Percentiles rank a stretch among this genome's conserved stretches.
Conservation (phyloP, 176 grass and related monocot genomes). For the Oropetium thomaeum region DNA sequence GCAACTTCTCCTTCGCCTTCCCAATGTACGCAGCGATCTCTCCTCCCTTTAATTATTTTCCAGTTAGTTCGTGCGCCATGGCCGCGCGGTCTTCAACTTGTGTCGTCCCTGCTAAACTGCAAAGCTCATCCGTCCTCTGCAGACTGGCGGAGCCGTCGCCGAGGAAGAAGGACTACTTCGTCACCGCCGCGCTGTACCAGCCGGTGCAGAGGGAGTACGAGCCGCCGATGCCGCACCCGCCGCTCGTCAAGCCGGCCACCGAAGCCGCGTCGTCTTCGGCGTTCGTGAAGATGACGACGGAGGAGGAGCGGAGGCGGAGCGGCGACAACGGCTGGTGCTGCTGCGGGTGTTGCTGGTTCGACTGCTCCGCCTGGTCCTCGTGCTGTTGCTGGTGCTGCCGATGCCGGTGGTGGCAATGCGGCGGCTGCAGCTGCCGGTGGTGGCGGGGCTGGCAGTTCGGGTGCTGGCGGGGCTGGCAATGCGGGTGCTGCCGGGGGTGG, state of each 20-base stretch:
- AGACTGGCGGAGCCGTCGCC: constrained; percentile 42
- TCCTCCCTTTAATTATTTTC: background rate
- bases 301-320: constrained; percentile 33
- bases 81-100: background rate
- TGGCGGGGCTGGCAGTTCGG: too few relatives aligned
- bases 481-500: constrained; percentile 21
- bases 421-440: too few relatives aligned
- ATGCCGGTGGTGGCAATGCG: constrained; percentile 10
- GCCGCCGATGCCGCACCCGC: background rate
- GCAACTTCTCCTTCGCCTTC: constrained; percentile 77
- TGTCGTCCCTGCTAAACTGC: background rate
- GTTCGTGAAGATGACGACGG: constrained; percentile 52
- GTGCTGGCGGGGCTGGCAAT: too few relatives aligned
- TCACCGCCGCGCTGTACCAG: constrained; percentile 12
- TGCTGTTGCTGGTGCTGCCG: constrained; percentile 23
- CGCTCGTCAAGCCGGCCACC: background rate
- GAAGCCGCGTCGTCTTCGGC: background rate
- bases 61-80: background rate
- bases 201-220: constrained; percentile 29
- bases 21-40: constrained; percentile 44
- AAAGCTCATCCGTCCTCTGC: background rate
- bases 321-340: constrained; percentile 35
- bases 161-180: constrained; percentile 40
- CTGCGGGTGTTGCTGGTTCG: constrained; percentile 42
- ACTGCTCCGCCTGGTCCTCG: constrained; percentile 23